A percentile compares a stretch with the other conserved stretches of the same genome.
Evolutionary conservation across 1,139 yeast genomes (phyloP).

Genomic region (Magnusiomyces paraingens): DNA sequence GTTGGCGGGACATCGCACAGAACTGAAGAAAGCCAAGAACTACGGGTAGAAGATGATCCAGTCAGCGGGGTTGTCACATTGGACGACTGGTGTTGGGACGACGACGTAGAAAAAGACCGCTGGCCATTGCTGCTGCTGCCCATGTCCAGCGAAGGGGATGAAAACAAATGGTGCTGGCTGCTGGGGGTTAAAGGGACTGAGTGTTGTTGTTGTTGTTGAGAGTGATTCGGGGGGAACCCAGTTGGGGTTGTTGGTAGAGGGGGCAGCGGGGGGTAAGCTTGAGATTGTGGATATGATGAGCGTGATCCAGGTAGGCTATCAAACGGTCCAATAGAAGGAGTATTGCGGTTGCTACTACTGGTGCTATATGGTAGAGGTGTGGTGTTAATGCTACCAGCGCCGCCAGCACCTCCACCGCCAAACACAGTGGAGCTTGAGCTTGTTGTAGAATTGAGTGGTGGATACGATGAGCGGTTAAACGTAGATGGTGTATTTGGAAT

Average conservation of each 20-base stretch:
- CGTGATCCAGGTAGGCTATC: neutral
- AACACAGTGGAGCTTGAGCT: no score
- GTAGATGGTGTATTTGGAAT: neutral
- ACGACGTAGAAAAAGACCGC: constrained; percentile 18
- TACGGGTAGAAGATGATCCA: constrained; percentile 22
- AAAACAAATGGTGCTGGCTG: neutral
- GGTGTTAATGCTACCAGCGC: neutral
- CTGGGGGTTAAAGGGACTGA: constrained; percentile 6
- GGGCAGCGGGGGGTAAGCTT: constrained; percentile 18
- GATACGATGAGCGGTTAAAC: neutral
- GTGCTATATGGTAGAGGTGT: neutral
- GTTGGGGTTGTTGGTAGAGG: constrained; percentile 21
- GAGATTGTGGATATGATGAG: constrained; percentile 6
- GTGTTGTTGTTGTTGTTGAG: constrained; percentile 10
- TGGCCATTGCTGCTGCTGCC: constrained; percentile 8
- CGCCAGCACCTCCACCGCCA: no score
- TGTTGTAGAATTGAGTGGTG: no score
- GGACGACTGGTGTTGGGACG: constrained; percentile 24
- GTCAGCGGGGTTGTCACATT: constrained; percentile 25
- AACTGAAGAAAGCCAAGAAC: constrained; percentile 29
- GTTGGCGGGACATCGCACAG: constrained; percentile 20
- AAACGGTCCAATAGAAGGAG: constrained; percentile 3
- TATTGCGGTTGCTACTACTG: neutral
- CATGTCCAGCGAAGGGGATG: constrained; percentile 12
- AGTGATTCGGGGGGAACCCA: constrained; percentile 3